A percentile compares a stretch with the other conserved stretches of the same genome.
Conservation (phyloP, 2,329 filamentous ascomycete genomes). For the Ceratocystiopsis minuta region DNA sequence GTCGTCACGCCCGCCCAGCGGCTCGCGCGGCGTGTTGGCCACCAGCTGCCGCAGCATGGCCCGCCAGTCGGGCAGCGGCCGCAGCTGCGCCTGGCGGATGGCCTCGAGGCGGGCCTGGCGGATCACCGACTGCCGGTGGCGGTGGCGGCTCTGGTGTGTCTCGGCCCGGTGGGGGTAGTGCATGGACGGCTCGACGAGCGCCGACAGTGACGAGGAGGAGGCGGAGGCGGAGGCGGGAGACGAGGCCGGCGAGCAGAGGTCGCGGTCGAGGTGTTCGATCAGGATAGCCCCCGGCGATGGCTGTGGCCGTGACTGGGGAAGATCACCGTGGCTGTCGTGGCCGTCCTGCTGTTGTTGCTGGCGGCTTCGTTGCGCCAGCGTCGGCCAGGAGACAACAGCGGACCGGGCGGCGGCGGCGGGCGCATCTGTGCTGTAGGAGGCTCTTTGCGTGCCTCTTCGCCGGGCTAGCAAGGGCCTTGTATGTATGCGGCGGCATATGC, state of each 20-base stretch:
- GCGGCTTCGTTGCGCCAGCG: too few species aligned
- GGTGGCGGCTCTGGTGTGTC: conserved; percentile 8
- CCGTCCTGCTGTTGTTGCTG: too few species aligned
- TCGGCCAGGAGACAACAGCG: too few species aligned
- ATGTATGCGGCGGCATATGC: too few species aligned
- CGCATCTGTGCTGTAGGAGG: too few species aligned
- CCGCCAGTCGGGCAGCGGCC: conserved; percentile 21
- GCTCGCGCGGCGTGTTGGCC: conserved; percentile 15
- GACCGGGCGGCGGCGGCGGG: too few species aligned
- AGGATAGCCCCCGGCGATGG: conserved; percentile 7
- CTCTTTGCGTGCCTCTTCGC: too few species aligned
- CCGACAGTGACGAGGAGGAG: conserved; percentile 8
- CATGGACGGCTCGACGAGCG: conserved; percentile 13
- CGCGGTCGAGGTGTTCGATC: conserved; percentile 9
- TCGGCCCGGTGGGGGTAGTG: conserved; percentile 10
- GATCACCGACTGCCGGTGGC: conserved; percentile 12
- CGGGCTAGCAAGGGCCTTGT: too few species aligned
- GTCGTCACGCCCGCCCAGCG: not conserved
- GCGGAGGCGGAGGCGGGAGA: not conserved
- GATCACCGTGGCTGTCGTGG: too few species aligned
- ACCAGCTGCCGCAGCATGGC: conserved; percentile 21
- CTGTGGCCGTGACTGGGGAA: not conserved
- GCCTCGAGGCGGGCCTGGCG: conserved; percentile 20
- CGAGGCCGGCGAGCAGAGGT: conserved; percentile 9
- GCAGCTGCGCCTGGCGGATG: conserved; percentile 15